A percentile compares a stretch with the other conserved stretches of the same genome.
These are phyloP conservation scores for Vaucheria bursata DNA, from an alignment of 352 stramenopile genomes.

Conservation along the genomic window DNA sequence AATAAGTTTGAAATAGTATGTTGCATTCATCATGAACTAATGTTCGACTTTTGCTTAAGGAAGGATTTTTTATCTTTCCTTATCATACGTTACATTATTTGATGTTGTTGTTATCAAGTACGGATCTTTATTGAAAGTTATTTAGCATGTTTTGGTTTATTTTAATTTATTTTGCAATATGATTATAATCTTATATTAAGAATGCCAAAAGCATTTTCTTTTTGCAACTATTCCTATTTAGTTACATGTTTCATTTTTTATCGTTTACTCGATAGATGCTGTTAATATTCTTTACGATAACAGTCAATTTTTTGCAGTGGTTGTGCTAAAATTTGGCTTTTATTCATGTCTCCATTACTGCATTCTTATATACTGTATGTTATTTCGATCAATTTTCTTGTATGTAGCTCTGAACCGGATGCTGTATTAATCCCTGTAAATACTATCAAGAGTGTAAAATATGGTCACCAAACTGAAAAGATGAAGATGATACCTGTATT, in stretches of 20 bases:
- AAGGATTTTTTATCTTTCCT: too few relatives aligned
- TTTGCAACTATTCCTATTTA: not conserved
- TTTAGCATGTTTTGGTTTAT: too few relatives aligned
- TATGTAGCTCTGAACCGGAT: not conserved
- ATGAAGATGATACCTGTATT: conserved; percentile 22
- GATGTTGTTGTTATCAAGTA: too few relatives aligned
- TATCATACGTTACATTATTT: too few relatives aligned
- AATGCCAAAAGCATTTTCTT: not conserved
- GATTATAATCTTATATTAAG: not conserved
- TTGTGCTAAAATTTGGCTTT: not conserved
- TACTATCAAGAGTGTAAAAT: not conserved
- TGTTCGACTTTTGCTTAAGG: too few relatives aligned
- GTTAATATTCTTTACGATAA: too few relatives aligned
- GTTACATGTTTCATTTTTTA: not conserved
- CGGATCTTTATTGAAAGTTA: too few relatives aligned
- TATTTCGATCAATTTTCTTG: not conserved
- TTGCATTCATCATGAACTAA: too few relatives aligned
- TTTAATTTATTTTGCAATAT: too few relatives aligned
- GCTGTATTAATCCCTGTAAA: not conserved
- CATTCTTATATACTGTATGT: not conserved
- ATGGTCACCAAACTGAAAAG: not conserved
- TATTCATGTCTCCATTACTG: not conserved
- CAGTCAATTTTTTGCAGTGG: too few relatives aligned
- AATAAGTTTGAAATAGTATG: too few relatives aligned
- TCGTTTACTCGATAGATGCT: too few relatives aligned